Evolutionary conservation across 306 rosid genomes (phyloP).

Genomic region (Sicyos baderoa): DNA sequence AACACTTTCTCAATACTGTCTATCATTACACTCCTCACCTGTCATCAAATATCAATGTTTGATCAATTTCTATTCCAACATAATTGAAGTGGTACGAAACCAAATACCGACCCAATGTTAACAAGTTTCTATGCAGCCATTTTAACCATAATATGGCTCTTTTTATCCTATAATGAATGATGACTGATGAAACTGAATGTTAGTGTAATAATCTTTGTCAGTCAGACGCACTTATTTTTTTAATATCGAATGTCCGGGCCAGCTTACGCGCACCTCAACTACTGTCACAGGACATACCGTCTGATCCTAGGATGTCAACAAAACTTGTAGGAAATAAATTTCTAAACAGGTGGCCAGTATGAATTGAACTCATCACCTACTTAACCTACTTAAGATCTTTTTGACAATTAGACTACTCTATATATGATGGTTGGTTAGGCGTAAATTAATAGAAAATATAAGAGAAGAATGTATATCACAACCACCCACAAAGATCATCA

Average conservation of each 20-base stretch:
- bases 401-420: too few species aligned
- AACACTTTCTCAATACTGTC: conserved; percentile 70
- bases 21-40: conserved; percentile 61
- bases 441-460: background rate
- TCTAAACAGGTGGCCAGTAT: too few species aligned
- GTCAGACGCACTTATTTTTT: too few species aligned
- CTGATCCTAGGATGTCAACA: too few species aligned
- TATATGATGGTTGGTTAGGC: background rate
- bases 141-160: background rate
- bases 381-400: too few species aligned
- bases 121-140: background rate
- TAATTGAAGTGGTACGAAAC: background rate
- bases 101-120: background rate
- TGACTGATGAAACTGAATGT: background rate
- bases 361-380: too few species aligned
- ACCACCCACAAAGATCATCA: background rate
- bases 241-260: too few species aligned
- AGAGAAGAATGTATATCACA: background rate
- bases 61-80: background rate
- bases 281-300: too few species aligned
- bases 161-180: background rate
- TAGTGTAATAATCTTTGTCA: background rate
- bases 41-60: conserved; percentile 2
- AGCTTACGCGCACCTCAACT: too few species aligned
- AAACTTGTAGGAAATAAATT: too few species aligned